These are phyloP conservation scores for Gloeopeniophorella convolvens DNA, from an alignment of 768 basidiomycete species.

Conservation along the genomic window DNA sequence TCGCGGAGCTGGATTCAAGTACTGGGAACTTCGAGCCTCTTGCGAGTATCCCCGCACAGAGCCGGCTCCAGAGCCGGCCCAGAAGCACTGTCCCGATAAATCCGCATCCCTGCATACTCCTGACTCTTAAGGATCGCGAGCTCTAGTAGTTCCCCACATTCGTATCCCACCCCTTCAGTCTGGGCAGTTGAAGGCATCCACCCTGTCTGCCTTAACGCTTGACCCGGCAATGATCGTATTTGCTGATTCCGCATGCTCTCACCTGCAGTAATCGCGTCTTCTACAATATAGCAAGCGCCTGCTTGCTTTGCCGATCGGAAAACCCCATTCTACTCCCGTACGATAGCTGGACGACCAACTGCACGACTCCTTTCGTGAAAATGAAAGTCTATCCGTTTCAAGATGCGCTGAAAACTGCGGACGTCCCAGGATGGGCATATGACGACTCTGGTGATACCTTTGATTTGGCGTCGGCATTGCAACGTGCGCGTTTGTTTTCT, in stretches of 20 bases:
- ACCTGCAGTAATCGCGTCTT: background rate
- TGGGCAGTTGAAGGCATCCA: background rate
- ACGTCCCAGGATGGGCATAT: background rate
- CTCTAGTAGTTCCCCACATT: no score
- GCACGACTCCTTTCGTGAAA: background rate
- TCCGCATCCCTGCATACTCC: no score
- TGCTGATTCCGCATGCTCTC: background rate
- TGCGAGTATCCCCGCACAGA: no score
- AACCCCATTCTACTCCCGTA: background rate
- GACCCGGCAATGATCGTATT: background rate
- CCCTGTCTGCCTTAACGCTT: no score
- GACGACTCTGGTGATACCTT: background rate
- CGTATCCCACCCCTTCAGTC: no score
- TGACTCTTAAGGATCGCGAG: no score
- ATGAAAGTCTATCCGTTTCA: background rate
- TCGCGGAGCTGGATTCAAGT: no score
- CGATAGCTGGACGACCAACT: background rate
- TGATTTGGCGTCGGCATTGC: background rate
- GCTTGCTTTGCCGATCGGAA: background rate
- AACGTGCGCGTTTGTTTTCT: constrained; percentile 7
- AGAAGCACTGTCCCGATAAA: no score
- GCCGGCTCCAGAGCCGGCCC: no score
- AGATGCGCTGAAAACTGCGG: constrained; percentile 3
- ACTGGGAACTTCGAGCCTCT: no score
- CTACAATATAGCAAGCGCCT: background rate